Evolutionary conservation across 75 land plant species (phyloP), one percentile per base, ranked within the genome.

Genomic region (Cupressus sempervirens): DNA sequence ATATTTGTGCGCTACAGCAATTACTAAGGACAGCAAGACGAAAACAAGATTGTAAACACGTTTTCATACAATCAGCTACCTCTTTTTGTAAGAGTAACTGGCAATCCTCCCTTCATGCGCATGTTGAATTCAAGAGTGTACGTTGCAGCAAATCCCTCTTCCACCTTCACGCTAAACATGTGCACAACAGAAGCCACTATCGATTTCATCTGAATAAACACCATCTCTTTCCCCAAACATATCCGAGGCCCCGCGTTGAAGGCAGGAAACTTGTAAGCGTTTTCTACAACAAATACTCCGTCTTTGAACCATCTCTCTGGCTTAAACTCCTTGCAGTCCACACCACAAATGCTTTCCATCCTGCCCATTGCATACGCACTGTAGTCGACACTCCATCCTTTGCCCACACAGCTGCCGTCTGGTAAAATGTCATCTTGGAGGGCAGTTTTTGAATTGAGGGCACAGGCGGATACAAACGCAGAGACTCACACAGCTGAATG

Each of bases 171-270:
- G 23, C 72, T 36, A 50, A 87, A 92, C 56, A 83, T 41, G n/a
- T 73, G 46, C 3, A 93, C 52, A 1, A 93, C 43, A 40, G 89
- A 70, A 1, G 92, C 90, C 3, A 88, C 93, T 0, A 86, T 83
- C 1, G 83, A 29, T 72, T 94, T 94, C 90, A 92, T 91, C 38
- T 84, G 90, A 18, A 84, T 48, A 41, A 88, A 91, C 9, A 91
- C 91, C 73, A 92, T 45, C 18, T 91, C 92, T 85, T 92, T 93
- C 8, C 95, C 95, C 34, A 92, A 30, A 53, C 95, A 93, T 36
- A 87, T 48, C 73, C 92, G 90, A 8, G 93, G 92, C 11, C 95
- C 95, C 4, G 92, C 89, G 84, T 88, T 87, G 87, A 93, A 93
- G 18, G 90, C 89, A 0, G 86, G 0, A 75, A 86, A 92, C 83